These are phyloP conservation scores for Leucocoprinus birnbaumii DNA, from an alignment of 768 basidiomycete genomes.

Conservation along the genomic window DNA sequence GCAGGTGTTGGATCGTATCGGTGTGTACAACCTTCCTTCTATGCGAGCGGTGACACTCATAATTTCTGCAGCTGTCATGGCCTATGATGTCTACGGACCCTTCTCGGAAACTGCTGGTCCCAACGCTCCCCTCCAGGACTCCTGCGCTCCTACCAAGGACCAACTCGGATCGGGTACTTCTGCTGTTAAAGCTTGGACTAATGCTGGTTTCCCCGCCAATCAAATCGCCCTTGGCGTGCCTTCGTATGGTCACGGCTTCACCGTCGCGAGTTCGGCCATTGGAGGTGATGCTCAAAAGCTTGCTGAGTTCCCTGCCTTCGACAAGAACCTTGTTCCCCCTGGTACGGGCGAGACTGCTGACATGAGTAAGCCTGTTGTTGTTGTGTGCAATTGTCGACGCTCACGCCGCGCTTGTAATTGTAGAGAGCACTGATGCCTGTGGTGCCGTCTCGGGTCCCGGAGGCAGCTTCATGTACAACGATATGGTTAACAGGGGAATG, in stretches of 20 bases:
- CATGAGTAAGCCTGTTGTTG: conserved; percentile 18
- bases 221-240: conserved; percentile 79
- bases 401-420: neutral
- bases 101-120: conserved; percentile 64
- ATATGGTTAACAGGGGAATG: conserved; percentile 48
- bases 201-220: conserved; percentile 66
- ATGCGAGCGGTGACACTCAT: neutral
- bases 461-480: conserved; percentile 57
- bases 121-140: conserved; percentile 78
- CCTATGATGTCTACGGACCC: conserved; percentile 51
- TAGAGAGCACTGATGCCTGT: conserved; percentile 39
- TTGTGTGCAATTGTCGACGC: neutral
- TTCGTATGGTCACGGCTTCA: conserved; percentile 74
- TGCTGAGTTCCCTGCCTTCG: conserved; percentile 31
- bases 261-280: conserved; percentile 30
- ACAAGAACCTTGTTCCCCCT: conserved; percentile 36
- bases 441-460: conserved; percentile 23
- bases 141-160: conserved; percentile 52
- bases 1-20: conserved; percentile 51
- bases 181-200: conserved; percentile 70
- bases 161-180: conserved; percentile 68
- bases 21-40: conserved; percentile 19
- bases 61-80: conserved; percentile 47
- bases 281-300: conserved; percentile 29
- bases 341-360: conserved; percentile 45